These are phyloP conservation scores for Clonostachys rhizophaga DNA, from an alignment of 2,329 filamentous ascomycete species.

Conservation along the genomic window DNA sequence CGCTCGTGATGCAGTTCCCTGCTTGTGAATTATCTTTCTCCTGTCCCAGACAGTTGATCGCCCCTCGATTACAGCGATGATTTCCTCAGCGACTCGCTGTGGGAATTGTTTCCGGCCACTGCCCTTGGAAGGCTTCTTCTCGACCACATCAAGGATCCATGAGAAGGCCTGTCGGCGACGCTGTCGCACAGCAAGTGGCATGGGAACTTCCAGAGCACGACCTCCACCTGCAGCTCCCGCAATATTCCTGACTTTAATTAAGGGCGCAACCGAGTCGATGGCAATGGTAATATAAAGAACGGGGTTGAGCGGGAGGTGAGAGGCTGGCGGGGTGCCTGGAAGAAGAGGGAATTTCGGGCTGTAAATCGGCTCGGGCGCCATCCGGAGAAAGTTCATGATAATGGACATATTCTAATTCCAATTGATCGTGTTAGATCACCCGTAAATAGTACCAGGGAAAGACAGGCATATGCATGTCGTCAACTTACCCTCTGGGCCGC, in stretches of 20 bases:
- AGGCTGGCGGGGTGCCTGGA: conserved; percentile 70
- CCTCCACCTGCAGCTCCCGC: conserved; percentile 84
- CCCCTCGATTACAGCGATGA: conserved; percentile 85
- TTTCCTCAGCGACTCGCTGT: conserved; percentile 75
- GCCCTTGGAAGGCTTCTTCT: conserved; percentile 69
- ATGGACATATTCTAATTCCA: conserved; percentile 69
- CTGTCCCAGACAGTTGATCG: conserved; percentile 80
- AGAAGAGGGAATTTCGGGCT: conserved; percentile 68
- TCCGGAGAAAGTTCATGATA: conserved; percentile 81
- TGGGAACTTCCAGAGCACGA: conserved; percentile 74
- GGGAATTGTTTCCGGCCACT: conserved; percentile 71
- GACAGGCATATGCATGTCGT: neutral
- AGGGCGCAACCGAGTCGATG: conserved; percentile 87
- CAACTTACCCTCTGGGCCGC: conserved; percentile 76
- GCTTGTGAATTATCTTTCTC: conserved; percentile 73
- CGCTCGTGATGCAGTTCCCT: conserved; percentile 71
- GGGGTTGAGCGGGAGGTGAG: conserved; percentile 83
- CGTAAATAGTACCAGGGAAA: neutral
- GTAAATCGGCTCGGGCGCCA: conserved; percentile 71
- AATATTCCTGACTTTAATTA: conserved; percentile 73
- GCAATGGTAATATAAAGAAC: conserved; percentile 84
- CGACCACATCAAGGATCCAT: conserved; percentile 86
- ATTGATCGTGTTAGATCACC: neutral
- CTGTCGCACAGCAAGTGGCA: conserved; percentile 70
- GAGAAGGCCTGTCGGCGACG: conserved; percentile 72